A percentile compares a stretch with the other conserved stretches of the same genome.
phyloP scores from a whole-genome alignment of 1,284 basidiomycete genomes.

The Ganoderma sinense region DNA sequence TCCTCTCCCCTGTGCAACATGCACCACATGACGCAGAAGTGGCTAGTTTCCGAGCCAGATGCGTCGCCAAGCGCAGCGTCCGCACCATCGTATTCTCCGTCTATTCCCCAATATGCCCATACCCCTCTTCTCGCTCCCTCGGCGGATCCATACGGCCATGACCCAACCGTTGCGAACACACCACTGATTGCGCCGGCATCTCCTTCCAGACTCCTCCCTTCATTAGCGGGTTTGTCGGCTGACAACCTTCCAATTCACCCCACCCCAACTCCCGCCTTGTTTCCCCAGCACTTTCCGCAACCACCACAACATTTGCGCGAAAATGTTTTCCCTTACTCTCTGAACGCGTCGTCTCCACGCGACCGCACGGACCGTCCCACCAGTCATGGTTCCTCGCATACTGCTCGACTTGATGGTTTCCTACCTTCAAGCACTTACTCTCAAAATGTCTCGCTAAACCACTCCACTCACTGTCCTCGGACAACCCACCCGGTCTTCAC shows the following conservation, averaged over 20 bases:
- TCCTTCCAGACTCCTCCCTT: constrained; percentile 47
- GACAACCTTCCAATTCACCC: constrained; percentile 36
- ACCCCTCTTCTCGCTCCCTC: constrained; percentile 24
- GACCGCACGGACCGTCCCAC: constrained; percentile 41
- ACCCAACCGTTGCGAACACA: constrained; percentile 36
- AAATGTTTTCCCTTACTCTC: constrained; percentile 43
- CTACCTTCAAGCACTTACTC: constrained; percentile 48
- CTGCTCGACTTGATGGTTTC: constrained; percentile 45
- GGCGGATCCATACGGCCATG: constrained; percentile 38
- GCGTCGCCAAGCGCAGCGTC: constrained; percentile 28
- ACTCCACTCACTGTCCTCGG: constrained; percentile 47
- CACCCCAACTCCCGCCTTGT: constrained; percentile 49
- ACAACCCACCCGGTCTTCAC: constrained; percentile 54
- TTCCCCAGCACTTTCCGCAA: constrained; percentile 36
- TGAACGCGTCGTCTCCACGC: constrained; percentile 44
- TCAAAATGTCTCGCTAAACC: constrained; percentile 56
- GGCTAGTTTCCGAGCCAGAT: constrained; percentile 31
- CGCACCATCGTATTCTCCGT: constrained; percentile 26
- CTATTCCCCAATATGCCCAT: constrained; percentile 28
- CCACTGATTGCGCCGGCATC: constrained; percentile 50
- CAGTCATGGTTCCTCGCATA: constrained; percentile 42
- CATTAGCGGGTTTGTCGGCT: constrained; percentile 51
- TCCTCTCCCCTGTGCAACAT: constrained; percentile 32
- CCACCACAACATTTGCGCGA: constrained; percentile 41
- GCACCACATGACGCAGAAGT: constrained; percentile 31